Evolutionary conservation across 768 basidiomycete genomes (phyloP).

Genomic region (Leccinum disarticulatum): DNA sequence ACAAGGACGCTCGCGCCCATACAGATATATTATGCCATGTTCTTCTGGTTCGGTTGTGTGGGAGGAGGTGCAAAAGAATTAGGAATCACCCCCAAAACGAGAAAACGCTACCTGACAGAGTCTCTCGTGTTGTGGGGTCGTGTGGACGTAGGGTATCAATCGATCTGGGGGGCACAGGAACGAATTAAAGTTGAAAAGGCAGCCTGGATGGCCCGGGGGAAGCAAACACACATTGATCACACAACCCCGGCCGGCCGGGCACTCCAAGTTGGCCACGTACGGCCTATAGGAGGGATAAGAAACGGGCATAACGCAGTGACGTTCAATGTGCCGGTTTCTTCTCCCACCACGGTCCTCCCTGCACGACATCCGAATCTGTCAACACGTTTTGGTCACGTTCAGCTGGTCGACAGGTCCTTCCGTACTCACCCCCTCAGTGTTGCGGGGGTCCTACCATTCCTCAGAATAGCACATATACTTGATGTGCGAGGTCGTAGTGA

Average conservation of each 20-base stretch:
- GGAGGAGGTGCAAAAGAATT: not conserved
- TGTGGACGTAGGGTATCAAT: not conserved
- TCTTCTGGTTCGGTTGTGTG: no score
- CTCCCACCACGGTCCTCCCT: not conserved
- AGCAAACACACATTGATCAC: not conserved
- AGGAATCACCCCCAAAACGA: not conserved
- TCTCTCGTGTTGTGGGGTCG: no score
- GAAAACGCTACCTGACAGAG: no score
- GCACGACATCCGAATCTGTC: not conserved
- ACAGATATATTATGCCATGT: no score
- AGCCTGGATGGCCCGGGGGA: not conserved
- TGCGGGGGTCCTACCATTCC: conserved; percentile 2
- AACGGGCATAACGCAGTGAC: not conserved
- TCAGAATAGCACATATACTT: conserved; percentile 18
- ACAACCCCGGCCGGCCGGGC: no score
- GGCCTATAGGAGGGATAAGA: not conserved
- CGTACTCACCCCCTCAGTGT: not conserved
- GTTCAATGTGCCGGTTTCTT: not conserved
- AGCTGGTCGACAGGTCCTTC: not conserved
- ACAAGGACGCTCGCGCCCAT: no score
- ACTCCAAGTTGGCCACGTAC: not conserved
- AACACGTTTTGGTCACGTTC: not conserved
- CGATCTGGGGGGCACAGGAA: not conserved
- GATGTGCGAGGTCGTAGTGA: conserved; percentile 15
- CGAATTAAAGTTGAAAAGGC: not conserved